Evolutionary conservation across 2,329 filamentous ascomycete species (phyloP).

Genomic region (Gnomoniopsis smithogilvyi): DNA sequence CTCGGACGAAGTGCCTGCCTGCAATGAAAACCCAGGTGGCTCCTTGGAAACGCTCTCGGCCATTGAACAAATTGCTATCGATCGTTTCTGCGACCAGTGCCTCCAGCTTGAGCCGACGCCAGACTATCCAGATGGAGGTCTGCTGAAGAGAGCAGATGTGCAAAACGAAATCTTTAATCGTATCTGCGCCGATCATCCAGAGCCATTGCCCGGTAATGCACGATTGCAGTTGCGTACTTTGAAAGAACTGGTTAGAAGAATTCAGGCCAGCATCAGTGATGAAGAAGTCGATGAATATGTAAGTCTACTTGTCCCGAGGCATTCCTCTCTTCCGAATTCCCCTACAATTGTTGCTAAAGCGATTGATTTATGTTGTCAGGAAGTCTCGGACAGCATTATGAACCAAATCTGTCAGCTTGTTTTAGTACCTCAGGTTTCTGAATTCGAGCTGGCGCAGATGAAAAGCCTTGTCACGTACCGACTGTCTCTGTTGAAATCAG

Average conservation of each 20-base stretch:
- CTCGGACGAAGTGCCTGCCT: neutral
- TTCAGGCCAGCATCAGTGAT: conserved; percentile 64
- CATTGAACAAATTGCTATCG: conserved; percentile 11
- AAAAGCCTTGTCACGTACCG: conserved; percentile 74
- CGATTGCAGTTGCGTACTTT: conserved; percentile 70
- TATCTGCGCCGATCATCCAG: conserved; percentile 51
- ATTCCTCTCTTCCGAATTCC: neutral
- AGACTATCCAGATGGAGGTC: conserved; percentile 57
- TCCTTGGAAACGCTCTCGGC: neutral
- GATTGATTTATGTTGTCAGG: conserved; percentile 46
- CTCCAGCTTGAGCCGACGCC: conserved; percentile 69
- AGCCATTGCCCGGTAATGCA: conserved; percentile 20
- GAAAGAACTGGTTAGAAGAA: conserved; percentile 66
- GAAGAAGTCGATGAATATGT: conserved; percentile 85
- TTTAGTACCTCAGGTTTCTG: conserved; percentile 58
- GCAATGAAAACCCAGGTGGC: neutral
- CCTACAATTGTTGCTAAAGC: neutral
- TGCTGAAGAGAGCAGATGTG: conserved; percentile 57
- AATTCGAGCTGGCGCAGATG: conserved; percentile 63
- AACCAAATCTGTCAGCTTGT: conserved; percentile 63
- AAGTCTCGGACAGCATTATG: conserved; percentile 80
- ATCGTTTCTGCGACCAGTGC: conserved; percentile 69
- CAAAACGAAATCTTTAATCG: conserved; percentile 65
- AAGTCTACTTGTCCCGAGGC: conserved; percentile 37
- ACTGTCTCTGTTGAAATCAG: conserved; percentile 33